Evolutionary conservation across 352 stramenopile species (phyloP).

Genomic region (Pythium pyrilobum): DNA sequence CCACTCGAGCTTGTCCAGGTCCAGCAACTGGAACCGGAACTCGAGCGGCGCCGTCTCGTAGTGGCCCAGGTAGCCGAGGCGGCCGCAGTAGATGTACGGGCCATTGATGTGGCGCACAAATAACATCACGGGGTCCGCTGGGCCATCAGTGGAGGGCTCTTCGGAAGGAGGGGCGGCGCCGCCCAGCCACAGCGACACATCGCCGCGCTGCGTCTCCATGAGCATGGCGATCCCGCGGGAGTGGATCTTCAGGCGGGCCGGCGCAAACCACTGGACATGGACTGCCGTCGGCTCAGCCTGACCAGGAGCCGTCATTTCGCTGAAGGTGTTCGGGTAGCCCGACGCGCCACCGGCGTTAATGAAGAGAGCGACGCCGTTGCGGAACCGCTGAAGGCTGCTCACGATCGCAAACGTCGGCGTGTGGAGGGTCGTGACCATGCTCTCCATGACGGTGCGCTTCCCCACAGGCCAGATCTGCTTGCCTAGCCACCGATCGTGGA

Average conservation of each 20-base stretch:
- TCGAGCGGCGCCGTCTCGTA: constrained; percentile 32
- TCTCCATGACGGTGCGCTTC: constrained; percentile 48
- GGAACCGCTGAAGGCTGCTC: constrained; percentile 46
- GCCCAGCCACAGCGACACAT: constrained; percentile 27
- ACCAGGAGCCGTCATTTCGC: constrained; percentile 3
- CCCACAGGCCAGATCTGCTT: constrained; percentile 45
- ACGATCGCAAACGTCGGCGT: constrained; percentile 31
- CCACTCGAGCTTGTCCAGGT: constrained; percentile 28
- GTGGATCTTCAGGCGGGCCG: constrained; percentile 23
- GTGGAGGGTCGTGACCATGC: constrained; percentile 21
- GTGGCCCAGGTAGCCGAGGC: constrained; percentile 46
- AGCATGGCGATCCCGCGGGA: constrained; percentile 31
- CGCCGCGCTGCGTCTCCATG: constrained; percentile 20
- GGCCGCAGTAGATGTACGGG: constrained; percentile 66
- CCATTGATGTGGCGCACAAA: constrained; percentile 49
- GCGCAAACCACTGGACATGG: constrained; percentile 59
- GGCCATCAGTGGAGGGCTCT: neutral
- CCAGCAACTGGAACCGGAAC: constrained; percentile 65
- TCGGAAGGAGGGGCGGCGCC: neutral
- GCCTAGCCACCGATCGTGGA: constrained; percentile 45
- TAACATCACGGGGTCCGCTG: constrained; percentile 30
- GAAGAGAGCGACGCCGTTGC: constrained; percentile 51
- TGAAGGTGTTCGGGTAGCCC: constrained; percentile 48
- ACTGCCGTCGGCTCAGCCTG: constrained; percentile 16
- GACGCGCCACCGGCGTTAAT: constrained; percentile 35